phyloP scores from a whole-genome alignment of 768 basidiomycete species.

The Cubamyces lactineus region DNA sequence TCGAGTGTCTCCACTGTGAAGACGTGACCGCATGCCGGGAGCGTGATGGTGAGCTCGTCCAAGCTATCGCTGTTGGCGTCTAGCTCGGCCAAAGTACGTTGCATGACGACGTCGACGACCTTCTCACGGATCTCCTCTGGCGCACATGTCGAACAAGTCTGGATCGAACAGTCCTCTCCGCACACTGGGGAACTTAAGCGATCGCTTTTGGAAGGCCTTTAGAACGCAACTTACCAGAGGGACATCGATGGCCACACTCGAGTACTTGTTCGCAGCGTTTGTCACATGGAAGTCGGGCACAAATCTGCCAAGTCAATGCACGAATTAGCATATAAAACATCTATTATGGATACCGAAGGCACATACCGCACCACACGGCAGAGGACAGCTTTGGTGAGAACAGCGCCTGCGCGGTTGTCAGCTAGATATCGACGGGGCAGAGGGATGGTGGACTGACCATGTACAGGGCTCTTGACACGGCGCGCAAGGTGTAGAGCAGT shows the following conservation, averaged over 20 bases:
- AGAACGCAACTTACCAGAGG: conserved; percentile 53
- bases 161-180: conserved; percentile 61
- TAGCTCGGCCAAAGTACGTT: conserved; percentile 53
- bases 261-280: conserved; percentile 51
- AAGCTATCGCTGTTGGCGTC: conserved; percentile 41
- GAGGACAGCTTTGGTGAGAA: conserved; percentile 55
- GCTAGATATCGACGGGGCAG: background rate
- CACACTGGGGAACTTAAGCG: conserved; percentile 50
- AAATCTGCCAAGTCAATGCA: conserved; percentile 46
- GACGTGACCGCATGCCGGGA: conserved; percentile 61
- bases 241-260: conserved; percentile 64
- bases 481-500: conserved; percentile 58
- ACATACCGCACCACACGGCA: conserved; percentile 71
- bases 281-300: conserved; percentile 68
- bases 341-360: too few relatives aligned
- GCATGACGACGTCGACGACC: conserved; percentile 64
- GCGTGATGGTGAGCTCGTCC: conserved; percentile 60
- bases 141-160: conserved; percentile 58
- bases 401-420: conserved; percentile 47
- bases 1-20: conserved; percentile 78
- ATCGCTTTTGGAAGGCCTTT: conserved; percentile 7
- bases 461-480: conserved; percentile 66
- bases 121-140: conserved; percentile 39
- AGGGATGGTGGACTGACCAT: conserved; percentile 41
- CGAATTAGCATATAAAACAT: too few relatives aligned